Base-by-base conservation (phyloP, 768 basidiomycete species). In the Strobilomyces dryophilus region DNA sequence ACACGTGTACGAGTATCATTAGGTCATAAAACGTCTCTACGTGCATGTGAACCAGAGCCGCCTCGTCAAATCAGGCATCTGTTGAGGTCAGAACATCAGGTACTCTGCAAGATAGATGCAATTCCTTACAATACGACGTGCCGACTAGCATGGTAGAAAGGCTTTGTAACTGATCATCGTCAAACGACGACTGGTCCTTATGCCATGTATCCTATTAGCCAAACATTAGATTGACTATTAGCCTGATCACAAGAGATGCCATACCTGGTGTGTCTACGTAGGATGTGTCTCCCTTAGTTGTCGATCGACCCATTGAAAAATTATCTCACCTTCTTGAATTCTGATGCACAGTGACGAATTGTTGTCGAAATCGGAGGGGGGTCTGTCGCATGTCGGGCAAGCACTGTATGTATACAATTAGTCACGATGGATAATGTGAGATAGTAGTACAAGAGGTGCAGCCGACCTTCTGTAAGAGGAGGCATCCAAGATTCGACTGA, bases 401-500 rank as follows among this genome's bases (percentile, higher is more conserved):
- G 76, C 26, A 88, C 88, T 90, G 47, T 9, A 48, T 58, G 43
- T 41, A 24, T 45, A n/a, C 12, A 37, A 24, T n/a, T 9, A 26
- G 37, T 57, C 26, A 40, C 40, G 37, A 14, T 49, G 32, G 26
- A 15, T 36, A 35, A 41, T 29, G 35, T 5, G 32, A 29, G 29
- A 9, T 6, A 29, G 9, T 17, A 8, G 24, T 42, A 29, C 31
- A 43, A 40, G 44, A 32, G 36, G 24, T 49, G 27, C 34, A 40
- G 7, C 74, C 37, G 60, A 87, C 88, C 80, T 75, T 90, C 88
- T 34, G 87, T 88, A 48, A 91, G 75, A 18, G 86, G 74, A 29
- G 88, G 88, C 81, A 95, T 85, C 88, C 94, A 98, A 57, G 85
- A 83, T 63, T 95, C 95, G 14, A 98, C 87, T 2, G 93, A 94